These are phyloP conservation scores for Hypoxylon rickii DNA, from an alignment of 495 filamentous ascomycete species.

Conservation along the genomic window DNA sequence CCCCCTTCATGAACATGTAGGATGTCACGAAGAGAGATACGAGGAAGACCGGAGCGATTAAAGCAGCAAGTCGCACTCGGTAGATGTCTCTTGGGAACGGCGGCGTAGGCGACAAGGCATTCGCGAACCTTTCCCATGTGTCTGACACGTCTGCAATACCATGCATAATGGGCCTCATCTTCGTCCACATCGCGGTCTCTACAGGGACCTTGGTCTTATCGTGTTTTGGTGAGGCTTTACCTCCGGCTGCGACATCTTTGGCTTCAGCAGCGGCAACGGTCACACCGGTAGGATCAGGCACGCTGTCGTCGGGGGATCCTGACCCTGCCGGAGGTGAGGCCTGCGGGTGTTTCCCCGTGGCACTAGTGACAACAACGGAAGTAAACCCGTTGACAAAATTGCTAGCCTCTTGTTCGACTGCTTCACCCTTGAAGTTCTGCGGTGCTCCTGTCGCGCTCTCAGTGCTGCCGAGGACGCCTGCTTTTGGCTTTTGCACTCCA, in stretches of 20 bases:
- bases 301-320: slow-evolving; percentile 48
- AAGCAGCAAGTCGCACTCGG: slow-evolving; percentile 64
- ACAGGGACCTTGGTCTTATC: slow-evolving; percentile 88
- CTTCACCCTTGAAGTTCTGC: slow-evolving; percentile 84
- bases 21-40: slow-evolving; percentile 66
- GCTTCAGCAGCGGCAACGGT: slow-evolving; percentile 61
- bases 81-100: slow-evolving; percentile 71
- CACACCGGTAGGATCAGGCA: slow-evolving; percentile 66
- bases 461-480: slow-evolving; percentile 73
- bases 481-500: slow-evolving; percentile 68
- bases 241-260: slow-evolving; percentile 56
- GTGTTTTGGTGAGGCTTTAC: slow-evolving; percentile 53
- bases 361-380: slow-evolving; percentile 73
- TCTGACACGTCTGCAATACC: slow-evolving; percentile 73
- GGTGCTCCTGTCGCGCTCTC: slow-evolving; percentile 82
- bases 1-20: slow-evolving; percentile 73
- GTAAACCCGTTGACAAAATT: slow-evolving; percentile 81
- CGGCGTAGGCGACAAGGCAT: slow-evolving; percentile 76
- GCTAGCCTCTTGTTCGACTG: slow-evolving; percentile 81
- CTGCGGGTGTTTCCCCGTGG: slow-evolving; percentile 71
- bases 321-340: slow-evolving; percentile 48
- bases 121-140: slow-evolving; percentile 78
- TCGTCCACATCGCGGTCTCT: slow-evolving; percentile 75
- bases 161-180: slow-evolving; percentile 79
- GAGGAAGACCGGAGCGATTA: slow-evolving; percentile 62